phyloP scores from a whole-genome alignment of 495 filamentous ascomycete genomes.

The Rostrohypoxylon terebratum region DNA sequence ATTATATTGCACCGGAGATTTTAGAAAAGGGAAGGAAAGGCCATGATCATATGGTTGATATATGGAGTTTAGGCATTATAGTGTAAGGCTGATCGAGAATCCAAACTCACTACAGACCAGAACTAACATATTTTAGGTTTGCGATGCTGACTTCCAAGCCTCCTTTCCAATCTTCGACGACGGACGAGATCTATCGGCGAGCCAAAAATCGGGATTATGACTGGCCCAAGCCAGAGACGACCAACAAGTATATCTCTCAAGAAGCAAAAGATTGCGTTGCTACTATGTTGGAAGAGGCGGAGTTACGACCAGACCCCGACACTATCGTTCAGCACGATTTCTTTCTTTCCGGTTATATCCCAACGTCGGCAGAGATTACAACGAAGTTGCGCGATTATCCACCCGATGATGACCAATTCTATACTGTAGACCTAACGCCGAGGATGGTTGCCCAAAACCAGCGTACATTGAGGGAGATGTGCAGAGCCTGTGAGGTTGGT shows the following conservation, averaged over 20 bases:
- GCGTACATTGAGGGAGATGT: slow-evolving; percentile 57
- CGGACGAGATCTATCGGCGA: slow-evolving; percentile 86
- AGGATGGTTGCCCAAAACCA: slow-evolving; percentile 48
- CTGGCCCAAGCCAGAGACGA: slow-evolving; percentile 71
- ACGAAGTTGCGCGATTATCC: slow-evolving; percentile 61
- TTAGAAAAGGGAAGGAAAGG: slow-evolving; percentile 86
- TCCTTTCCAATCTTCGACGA: slow-evolving; percentile 86
- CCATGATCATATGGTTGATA: slow-evolving; percentile 89
- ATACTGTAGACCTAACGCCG: slow-evolving; percentile 47
- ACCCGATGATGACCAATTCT: slow-evolving; percentile 60
- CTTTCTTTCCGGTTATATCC: slow-evolving; percentile 74
- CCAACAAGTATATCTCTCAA: slow-evolving; percentile 63
- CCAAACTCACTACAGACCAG: neutral
- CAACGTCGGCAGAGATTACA: slow-evolving; percentile 61
- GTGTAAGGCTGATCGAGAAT: slow-evolving; percentile 67
- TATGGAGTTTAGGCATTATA: slow-evolving; percentile 97
- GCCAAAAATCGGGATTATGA: slow-evolving; percentile 77
- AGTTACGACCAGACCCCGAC: slow-evolving; percentile 79
- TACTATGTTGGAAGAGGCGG: slow-evolving; percentile 77
- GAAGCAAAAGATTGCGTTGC: slow-evolving; percentile 84
- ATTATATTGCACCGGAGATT: slow-evolving; percentile 98
- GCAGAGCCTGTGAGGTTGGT: slow-evolving; percentile 61
- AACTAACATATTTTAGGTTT: slow-evolving; percentile 64
- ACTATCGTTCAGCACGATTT: slow-evolving; percentile 85
- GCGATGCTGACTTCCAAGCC: slow-evolving; percentile 92